Evolutionary conservation across 768 basidiomycete genomes (phyloP).

Genomic region (Lactifluus volemus): DNA sequence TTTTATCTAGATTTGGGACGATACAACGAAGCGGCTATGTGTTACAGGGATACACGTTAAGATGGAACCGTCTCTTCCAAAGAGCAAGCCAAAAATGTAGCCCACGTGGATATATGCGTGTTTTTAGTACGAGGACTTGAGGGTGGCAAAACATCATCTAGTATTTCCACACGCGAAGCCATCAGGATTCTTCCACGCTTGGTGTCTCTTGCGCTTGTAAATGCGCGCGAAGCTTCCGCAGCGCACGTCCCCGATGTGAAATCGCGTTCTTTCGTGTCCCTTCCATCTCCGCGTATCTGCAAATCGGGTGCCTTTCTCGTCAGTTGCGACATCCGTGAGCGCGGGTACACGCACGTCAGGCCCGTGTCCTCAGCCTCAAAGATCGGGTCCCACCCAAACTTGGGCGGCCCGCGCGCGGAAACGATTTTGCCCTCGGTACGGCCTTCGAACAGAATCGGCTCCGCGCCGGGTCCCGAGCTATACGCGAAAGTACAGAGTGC

Average conservation of each 20-base stretch:
- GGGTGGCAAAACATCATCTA: background rate
- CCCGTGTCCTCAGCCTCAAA: slow-evolving; percentile 73
- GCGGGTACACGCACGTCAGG: slow-evolving; percentile 51
- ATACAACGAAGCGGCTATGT: slow-evolving; percentile 15
- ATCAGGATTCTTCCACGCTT: background rate
- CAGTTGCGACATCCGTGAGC: background rate
- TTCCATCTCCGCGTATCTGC: slow-evolving; percentile 65
- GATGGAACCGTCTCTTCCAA: slow-evolving; percentile 18
- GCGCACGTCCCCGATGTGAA: slow-evolving; percentile 56
- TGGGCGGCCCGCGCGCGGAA: slow-evolving; percentile 61
- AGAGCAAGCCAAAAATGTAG: slow-evolving; percentile 11
- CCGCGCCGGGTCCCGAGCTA: slow-evolving; percentile 68
- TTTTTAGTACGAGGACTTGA: background rate
- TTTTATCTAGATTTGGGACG: slow-evolving; percentile 21
- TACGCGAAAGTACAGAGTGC: slow-evolving; percentile 97
- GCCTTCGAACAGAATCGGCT: slow-evolving; percentile 82
- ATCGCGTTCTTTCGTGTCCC: slow-evolving; percentile 53
- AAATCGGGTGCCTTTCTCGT: background rate
- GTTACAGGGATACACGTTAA: slow-evolving; percentile 20
- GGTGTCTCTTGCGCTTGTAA: slow-evolving; percentile 24
- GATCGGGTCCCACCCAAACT: slow-evolving; percentile 88
- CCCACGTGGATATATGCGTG: background rate
- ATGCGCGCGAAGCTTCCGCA: slow-evolving; percentile 45
- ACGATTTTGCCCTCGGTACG: slow-evolving; percentile 87
- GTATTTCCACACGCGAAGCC: background rate